These are phyloP conservation scores for Ascochyta koolunga DNA, from an alignment of 2,329 filamentous ascomycete genomes.

Conservation along the genomic window DNA sequence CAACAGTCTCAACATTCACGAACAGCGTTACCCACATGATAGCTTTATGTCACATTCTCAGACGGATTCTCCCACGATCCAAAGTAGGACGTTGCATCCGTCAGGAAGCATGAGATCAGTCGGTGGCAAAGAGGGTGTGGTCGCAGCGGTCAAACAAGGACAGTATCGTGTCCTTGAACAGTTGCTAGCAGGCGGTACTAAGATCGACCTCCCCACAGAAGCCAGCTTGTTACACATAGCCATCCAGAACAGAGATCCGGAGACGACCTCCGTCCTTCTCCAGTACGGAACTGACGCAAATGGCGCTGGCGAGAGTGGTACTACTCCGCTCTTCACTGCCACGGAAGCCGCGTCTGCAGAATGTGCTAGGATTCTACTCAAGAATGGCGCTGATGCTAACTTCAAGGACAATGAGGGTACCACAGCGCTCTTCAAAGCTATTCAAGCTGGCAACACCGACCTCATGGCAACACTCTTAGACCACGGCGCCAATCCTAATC, in stretches of 20 bases:
- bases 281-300: constrained; percentile 37
- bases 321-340: constrained; percentile 34
- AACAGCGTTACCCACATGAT: constrained; percentile 24
- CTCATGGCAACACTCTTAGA: constrained; percentile 61
- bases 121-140: constrained; percentile 41
- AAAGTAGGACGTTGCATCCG: constrained; percentile 25
- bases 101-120: constrained; percentile 29
- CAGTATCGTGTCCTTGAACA: constrained; percentile 64
- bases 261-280: constrained; percentile 32
- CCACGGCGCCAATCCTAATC: constrained; percentile 68
- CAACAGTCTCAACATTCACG: constrained; percentile 25
- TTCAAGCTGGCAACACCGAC: constrained; percentile 62
- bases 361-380: constrained; percentile 53
- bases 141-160: constrained; percentile 64
- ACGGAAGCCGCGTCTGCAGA: constrained; percentile 34
- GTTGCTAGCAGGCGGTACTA: constrained; percentile 35
- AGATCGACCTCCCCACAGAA: constrained; percentile 32
- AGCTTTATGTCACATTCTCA: constrained; percentile 16
- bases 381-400: constrained; percentile 58
- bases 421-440: constrained; percentile 67
- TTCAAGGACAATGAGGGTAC: constrained; percentile 65
- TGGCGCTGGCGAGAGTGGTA: constrained; percentile 31
- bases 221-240: constrained; percentile 35
- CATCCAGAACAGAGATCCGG: constrained; percentile 34
- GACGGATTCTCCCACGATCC: constrained; percentile 19